Evolutionary conservation across 306 rosid species (phyloP), one percentile per base, ranked within the genome.

Genomic region (Prinsepia uniflora): DNA sequence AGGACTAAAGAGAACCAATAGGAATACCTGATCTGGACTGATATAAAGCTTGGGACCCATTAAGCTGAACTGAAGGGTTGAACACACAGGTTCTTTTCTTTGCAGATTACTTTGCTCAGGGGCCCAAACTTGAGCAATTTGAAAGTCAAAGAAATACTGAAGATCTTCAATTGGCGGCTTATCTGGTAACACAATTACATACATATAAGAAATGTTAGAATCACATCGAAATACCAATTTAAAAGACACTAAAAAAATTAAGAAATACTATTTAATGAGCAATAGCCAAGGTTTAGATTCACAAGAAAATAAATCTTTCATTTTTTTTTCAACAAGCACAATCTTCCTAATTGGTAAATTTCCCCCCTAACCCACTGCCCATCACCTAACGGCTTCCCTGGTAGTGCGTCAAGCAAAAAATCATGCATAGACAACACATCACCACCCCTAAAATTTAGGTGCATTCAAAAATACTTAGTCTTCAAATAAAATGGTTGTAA

Each of bases 101-200:
- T 93, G 98, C 70, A 87, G 81, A 72, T 84, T 89, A 76, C 82
- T 90, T 68, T 84, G 93, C 72, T 90, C 96, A 5, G 98, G 98
- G 30, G 98, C 98, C 98, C 98, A 93, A 68, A 77, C 89, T 68
- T 78, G 88, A 65, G 89, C 81, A 64, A 93, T 84, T 93, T 93
- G 98, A 78, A 93, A 93, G 83, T 93, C 98, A 88, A 93, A 84
- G 84, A 93, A 93, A 81, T 93, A 93, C 36, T 93, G 98, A 62
- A 93, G 79, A 81, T 93, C 98, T 82, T 93, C 98, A 22, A 93
- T 93, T 11, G 98, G 98, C 39, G 96, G 98, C 78, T 93, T 93
- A 71, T 85, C 98, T 93, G 90, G 75, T 48, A 48, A 74, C 76
- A 67, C 10, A 68, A 57, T 40, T 11, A 75, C 74, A 64, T 12